Conservation (phyloP, 2,329 filamentous ascomycete genomes). For the Thermoascus crustaceus region DNA sequence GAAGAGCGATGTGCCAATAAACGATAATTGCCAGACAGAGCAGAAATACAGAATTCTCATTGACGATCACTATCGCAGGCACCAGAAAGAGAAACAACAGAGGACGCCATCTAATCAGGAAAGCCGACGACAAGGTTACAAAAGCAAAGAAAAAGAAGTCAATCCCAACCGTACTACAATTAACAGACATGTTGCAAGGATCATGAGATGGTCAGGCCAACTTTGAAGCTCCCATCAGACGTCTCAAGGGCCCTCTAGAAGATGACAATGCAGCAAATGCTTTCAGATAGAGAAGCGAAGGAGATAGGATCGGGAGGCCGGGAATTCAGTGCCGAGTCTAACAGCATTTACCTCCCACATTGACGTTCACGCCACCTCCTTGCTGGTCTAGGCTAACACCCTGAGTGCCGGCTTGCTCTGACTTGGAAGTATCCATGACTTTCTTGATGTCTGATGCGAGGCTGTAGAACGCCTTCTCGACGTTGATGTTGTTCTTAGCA, state of each 20-base stretch:
- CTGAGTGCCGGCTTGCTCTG: slow-evolving; percentile 52
- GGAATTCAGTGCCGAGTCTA: slow-evolving; percentile 34
- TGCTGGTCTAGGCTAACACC: slow-evolving; percentile 63
- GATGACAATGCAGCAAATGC: slow-evolving; percentile 6
- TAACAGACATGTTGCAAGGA: slow-evolving; percentile 6
- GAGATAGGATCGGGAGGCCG: slow-evolving; percentile 3
- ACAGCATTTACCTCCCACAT: slow-evolving; percentile 65
- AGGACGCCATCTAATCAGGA: slow-evolving; percentile 13
- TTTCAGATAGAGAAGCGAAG: slow-evolving; percentile 3
- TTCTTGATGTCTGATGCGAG: slow-evolving; percentile 97
- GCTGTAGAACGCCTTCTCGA: slow-evolving; percentile 96
- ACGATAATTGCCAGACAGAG: too few species aligned
- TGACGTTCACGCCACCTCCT: slow-evolving; percentile 43
- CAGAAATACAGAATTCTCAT: slow-evolving; percentile 2
- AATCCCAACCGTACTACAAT: slow-evolving; percentile 9
- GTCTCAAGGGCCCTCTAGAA: slow-evolving; percentile 3
- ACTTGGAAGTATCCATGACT: slow-evolving; percentile 85
- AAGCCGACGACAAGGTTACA: slow-evolving; percentile 7
- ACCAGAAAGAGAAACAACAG: slow-evolving; percentile 7
- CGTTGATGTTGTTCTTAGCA: slow-evolving; percentile 99
- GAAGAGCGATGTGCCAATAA: too few species aligned
- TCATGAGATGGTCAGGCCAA: slow-evolving; percentile 1
- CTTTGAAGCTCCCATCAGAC: neutral
- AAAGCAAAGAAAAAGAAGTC: slow-evolving; percentile 11
- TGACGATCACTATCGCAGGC: slow-evolving; percentile 1